Conservation (phyloP, 108 stramenopile species). For the Mediolabrus comicus region DNA sequence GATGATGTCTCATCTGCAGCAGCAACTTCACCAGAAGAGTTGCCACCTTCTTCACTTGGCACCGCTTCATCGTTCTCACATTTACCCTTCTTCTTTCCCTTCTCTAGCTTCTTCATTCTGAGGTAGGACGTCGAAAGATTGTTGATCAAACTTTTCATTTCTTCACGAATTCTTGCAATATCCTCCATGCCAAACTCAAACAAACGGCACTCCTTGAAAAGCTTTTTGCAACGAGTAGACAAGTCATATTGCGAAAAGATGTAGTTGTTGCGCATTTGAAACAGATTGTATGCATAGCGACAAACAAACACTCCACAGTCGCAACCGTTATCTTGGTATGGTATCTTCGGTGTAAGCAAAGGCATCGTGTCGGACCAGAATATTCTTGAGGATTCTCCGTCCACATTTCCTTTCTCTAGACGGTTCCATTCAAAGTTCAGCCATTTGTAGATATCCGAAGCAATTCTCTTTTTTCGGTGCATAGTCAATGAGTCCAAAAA, state of each 20-base stretch:
- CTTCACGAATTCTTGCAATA: slow-evolving; percentile 65
- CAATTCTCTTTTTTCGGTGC: slow-evolving; percentile 59
- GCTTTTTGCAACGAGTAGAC: neutral
- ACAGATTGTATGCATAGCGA: slow-evolving; percentile 77
- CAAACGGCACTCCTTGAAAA: neutral
- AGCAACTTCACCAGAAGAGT: neutral
- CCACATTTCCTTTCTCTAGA: slow-evolving; percentile 16
- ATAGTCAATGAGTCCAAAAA: slow-evolving; percentile 82
- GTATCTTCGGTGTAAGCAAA: slow-evolving; percentile 68
- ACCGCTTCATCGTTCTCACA: slow-evolving; percentile 13
- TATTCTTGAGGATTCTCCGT: slow-evolving; percentile 23
- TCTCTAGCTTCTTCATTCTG: slow-evolving; percentile 4
- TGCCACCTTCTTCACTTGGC: slow-evolving; percentile 2
- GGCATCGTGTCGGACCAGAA: slow-evolving; percentile 16
- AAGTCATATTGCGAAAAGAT: slow-evolving; percentile 48
- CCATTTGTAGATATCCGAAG: slow-evolving; percentile 58
- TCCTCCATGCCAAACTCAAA: slow-evolving; percentile 39
- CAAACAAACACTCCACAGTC: slow-evolving; percentile 93
- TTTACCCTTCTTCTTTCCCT: slow-evolving; percentile 5
- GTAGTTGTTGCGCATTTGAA: slow-evolving; percentile 40
- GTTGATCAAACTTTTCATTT: slow-evolving; percentile 58
- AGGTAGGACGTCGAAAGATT: slow-evolving; percentile 45
- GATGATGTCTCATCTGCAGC: neutral
- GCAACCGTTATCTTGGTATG: slow-evolving; percentile 79
- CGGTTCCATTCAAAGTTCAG: slow-evolving; percentile 78